These are phyloP conservation scores for Aspergillus amoenus DNA, from an alignment of 2,329 filamentous ascomycete species.

Conservation along the genomic window DNA sequence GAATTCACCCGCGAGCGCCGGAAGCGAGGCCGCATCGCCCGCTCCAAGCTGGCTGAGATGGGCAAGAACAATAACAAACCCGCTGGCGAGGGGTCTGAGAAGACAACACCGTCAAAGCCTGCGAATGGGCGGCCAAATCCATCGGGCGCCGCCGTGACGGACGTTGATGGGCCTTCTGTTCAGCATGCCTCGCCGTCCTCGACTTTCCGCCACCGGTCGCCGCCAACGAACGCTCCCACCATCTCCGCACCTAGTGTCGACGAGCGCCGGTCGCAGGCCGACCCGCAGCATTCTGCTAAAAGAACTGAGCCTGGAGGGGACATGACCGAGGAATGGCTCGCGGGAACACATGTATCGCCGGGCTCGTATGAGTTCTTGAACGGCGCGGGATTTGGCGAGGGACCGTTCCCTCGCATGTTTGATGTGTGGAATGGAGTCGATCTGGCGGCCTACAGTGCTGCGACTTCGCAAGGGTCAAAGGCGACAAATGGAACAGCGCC, in stretches of 20 bases:
- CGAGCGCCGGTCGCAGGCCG: conserved; percentile 25
- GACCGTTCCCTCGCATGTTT: conserved; percentile 28
- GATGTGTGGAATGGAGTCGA: conserved; percentile 35
- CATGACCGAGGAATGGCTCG: conserved; percentile 35
- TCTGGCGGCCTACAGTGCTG: conserved; percentile 35
- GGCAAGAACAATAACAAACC: conserved; percentile 1
- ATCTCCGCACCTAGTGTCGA: conserved; percentile 31
- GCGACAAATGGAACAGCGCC: conserved; percentile 55
- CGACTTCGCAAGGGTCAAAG: conserved; percentile 55
- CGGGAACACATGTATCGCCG: conserved; percentile 31
- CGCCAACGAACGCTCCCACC: conserved; percentile 29
- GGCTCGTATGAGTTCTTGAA: conserved; percentile 33
- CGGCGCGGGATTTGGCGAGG: conserved; percentile 26
- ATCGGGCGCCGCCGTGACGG: not conserved
- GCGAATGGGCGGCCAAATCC: not conserved
- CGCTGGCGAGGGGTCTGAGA: not conserved
- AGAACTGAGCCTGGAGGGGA: conserved; percentile 21
- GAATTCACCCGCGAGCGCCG: conserved; percentile 90
- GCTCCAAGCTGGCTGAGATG: conserved; percentile 67
- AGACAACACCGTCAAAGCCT: not conserved
- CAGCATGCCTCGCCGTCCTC: conserved; percentile 26
- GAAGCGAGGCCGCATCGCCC: conserved; percentile 80
- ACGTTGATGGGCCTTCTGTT: conserved; percentile 17
- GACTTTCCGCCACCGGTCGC: conserved; percentile 26
- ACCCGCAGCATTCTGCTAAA: conserved; percentile 20